These are phyloP conservation scores for Botryosphaeria dothidea DNA, from an alignment of 2,329 filamentous ascomycete genomes.

Conservation along the genomic window DNA sequence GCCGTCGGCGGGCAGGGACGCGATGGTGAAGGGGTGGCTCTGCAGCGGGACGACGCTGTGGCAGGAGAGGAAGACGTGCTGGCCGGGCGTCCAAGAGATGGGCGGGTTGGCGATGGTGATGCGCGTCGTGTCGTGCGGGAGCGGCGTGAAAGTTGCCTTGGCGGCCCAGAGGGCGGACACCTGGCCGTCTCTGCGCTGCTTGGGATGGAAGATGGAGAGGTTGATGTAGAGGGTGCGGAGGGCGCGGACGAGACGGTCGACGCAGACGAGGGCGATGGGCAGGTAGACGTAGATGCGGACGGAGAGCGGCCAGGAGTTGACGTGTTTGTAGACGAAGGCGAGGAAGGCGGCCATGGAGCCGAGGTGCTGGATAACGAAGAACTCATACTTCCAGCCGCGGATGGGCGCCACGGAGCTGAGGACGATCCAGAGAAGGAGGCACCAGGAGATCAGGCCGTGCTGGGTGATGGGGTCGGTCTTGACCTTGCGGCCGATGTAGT, in stretches of 20 bases:
- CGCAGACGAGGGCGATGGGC: constrained; percentile 61
- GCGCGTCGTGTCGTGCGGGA: constrained; percentile 58
- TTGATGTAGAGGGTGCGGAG: constrained; percentile 41
- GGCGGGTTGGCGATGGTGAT: constrained; percentile 58
- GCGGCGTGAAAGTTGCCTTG: constrained; percentile 43
- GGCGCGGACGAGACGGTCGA: constrained; percentile 60
- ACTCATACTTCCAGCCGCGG: constrained; percentile 66
- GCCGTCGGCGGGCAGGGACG: constrained; percentile 56
- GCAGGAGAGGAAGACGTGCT: constrained; percentile 63
- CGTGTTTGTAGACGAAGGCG: constrained; percentile 64
- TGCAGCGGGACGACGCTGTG: constrained; percentile 59
- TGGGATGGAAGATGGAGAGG: constrained; percentile 41
- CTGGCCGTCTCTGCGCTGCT: constrained; percentile 30
- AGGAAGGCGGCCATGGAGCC: constrained; percentile 62
- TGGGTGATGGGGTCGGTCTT: constrained; percentile 64
- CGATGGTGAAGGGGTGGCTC: constrained; percentile 66
- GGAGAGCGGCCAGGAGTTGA: constrained; percentile 49
- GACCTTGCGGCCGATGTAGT: constrained; percentile 61
- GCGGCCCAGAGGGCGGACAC: constrained; percentile 37
- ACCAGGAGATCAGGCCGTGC: constrained; percentile 69
- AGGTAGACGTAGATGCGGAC: constrained; percentile 67
- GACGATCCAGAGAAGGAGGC: constrained; percentile 64
- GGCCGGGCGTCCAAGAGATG: constrained; percentile 61
- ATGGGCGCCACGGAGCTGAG: constrained; percentile 65
- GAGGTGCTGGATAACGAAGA: constrained; percentile 70